Conservation (phyloP, 2,329 filamentous ascomycete genomes). For the Sporothrix schenckii region DNA sequence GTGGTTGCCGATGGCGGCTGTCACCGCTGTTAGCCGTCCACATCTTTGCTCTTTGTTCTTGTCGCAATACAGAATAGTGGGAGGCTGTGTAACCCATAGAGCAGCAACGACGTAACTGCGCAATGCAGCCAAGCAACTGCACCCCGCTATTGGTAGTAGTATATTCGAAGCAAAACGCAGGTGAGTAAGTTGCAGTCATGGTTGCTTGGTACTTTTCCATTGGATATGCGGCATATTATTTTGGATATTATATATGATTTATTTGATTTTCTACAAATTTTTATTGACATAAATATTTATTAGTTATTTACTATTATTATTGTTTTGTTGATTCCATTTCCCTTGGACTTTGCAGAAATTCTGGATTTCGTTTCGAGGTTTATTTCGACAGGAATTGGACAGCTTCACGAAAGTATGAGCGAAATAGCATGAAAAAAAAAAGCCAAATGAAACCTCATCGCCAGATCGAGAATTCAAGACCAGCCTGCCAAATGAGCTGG, state of each 20-base stretch:
- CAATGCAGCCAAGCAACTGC: slow-evolving; percentile 19
- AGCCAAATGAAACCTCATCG: not conserved
- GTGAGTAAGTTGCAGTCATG: not conserved
- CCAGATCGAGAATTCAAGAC: not conserved
- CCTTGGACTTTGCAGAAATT: not conserved
- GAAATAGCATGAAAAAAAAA: slow-evolving; percentile 5
- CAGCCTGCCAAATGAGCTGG: not conserved
- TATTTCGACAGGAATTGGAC: too few relatives aligned
- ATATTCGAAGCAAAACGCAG: too few relatives aligned
- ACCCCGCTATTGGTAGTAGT: not conserved
- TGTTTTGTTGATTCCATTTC: not conserved
- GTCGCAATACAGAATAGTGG: not conserved
- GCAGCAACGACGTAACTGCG: not conserved
- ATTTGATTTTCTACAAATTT: not conserved
- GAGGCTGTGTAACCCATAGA: slow-evolving; percentile 25
- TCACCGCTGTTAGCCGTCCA: too few relatives aligned
- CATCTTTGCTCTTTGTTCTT: not conserved
- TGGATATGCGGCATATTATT: not conserved
- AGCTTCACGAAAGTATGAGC: not conserved
- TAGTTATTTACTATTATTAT: not conserved
- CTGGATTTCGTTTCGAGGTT: not conserved
- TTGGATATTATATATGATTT: not conserved
- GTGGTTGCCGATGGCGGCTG: too few relatives aligned
- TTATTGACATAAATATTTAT: not conserved
- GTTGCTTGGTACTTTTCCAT: not conserved